Evolutionary conservation across 345 rosid species (phyloP), one percentile per base, ranked within the genome.

Genomic region (Acer negundo): DNA sequence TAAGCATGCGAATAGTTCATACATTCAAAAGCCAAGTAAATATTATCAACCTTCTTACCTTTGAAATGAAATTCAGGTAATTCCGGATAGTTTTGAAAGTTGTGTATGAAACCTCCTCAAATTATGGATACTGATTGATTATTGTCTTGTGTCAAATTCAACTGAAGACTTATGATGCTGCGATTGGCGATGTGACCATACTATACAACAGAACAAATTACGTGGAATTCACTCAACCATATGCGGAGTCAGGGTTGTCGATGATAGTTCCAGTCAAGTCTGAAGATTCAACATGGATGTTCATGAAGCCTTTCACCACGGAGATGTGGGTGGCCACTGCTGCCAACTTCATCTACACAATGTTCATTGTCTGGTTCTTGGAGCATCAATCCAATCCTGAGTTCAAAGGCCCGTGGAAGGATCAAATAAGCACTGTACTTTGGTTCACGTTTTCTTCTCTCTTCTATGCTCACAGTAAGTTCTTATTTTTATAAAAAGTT

Each of bases 191-290:
- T 62, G n/a, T 87, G 24, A 87, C 92, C 4, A 87, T 89, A 40
- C 75, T 86, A 59, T 77, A 81, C 4, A 13, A 77, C 10, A 87
- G 93, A 72, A 28, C 76, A 16, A 40, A 86, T 3, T 20, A 56
- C 0, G 90, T 87, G 22, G 88, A 86, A 16, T 89, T 89, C 64
- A 80, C 91, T 1, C 89, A 84, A 12, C 89, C 93, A 12, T 89
- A 71, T 22, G 74, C 74, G 10, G 91, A 83, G 77, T 87, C 91
- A 6, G 87, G 86, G 2, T 63, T 87, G 67, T 82, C 90, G 1
- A 80, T 87, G 88, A 69, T 87, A 46, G 87, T 84, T 61, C 81
- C 85, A 5, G 79, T 61, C 0, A 68, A 79, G 75, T 58, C 56
- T 15, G 63, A 31, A 15, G 80, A 71, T 38, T 79, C 84, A 4